Base-by-base conservation (phyloP, 2,329 filamentous ascomycete species). In the Raffaelea albimanens region DNA sequence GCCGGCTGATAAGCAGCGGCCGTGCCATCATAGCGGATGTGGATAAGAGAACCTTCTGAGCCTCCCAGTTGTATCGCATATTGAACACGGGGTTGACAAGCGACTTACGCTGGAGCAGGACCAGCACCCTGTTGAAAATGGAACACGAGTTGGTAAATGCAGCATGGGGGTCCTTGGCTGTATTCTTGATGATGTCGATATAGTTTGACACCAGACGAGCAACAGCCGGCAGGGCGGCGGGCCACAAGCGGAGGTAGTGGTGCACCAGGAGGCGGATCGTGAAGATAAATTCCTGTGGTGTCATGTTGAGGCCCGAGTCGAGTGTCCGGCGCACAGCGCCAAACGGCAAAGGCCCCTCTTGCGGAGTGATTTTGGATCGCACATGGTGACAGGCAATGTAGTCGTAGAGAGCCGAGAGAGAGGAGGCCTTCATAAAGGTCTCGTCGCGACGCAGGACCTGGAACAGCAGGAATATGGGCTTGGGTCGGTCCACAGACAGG, bases 61-160 rank as follows among this genome's bases (percentile, higher is more conserved):
- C 77, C 47, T 73, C 67, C 80, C 80, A 83, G 52, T 73, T 75
- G 58, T 71, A 65, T 4, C 60, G 58, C 59, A 67, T 68, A 34
- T 69, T 64, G 16, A 52, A 49, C 10, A 65, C 21, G 0, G 63
- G 59, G 13, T 49, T 50, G n/a, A 57, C 51, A 0, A 56, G 53
- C 3, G 69, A 57, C 16, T 64, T 63, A 43, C 56, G 56, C 21
- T 61, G 63, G 19, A 76, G 62, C 5, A 59, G 53, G 20, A 49
- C 50, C 5, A 76, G 56, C 2, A 66, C 59, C 21, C 55, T 46
- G 53, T 75, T 75, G 55, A 69, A 67, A 4, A 73, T 39, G 5
- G 51, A 40, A 45, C 66, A 67, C 34, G 61, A 59, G 11, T 59
- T 52, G 18, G 53, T 50, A 34, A 62, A 64, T 33, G 54, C 56